Percentiles rank a stretch among this genome's conserved stretches.
These are phyloP conservation scores for Wickerhamiella galacta DNA, from an alignment of 805 yeast genomes.

Conservation along the genomic window DNA sequence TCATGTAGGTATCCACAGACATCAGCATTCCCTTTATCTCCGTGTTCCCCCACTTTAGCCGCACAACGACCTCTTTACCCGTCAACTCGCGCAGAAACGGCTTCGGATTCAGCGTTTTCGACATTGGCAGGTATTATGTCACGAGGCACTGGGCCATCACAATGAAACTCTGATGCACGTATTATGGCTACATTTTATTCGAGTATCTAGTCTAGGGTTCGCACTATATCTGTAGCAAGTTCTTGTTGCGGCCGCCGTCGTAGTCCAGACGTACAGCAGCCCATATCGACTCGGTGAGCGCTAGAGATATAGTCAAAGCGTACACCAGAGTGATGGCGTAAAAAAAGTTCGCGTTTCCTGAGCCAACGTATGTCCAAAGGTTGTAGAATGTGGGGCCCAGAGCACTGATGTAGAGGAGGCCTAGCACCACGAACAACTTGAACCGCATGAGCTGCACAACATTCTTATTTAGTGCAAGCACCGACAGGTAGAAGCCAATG, in stretches of 20 bases:
- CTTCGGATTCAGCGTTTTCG: constrained; percentile 12
- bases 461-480: constrained; percentile 33
- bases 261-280: constrained; percentile 56
- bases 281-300: constrained; percentile 70
- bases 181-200: no score
- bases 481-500: constrained; percentile 36
- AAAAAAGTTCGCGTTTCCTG: constrained; percentile 92
- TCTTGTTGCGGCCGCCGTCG: constrained; percentile 23
- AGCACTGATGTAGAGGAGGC: constrained; percentile 35
- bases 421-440: constrained; percentile 33
- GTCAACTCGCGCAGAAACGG: constrained; percentile 56
- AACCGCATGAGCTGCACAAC: constrained; percentile 27
- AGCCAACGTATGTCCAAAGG: constrained; percentile 85
- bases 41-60: constrained; percentile 79
- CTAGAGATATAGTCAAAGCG: constrained; percentile 48
- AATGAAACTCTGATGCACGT: no score
- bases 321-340: constrained; percentile 82
- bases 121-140: no score
- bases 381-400: constrained; percentile 82
- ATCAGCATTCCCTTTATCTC: constrained; percentile 68
- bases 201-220: no score
- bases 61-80: constrained; percentile 54
- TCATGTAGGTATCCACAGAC: constrained; percentile 86
- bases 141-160: no score
- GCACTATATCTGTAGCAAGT: constrained; percentile 12